Evolutionary conservation across 2,329 filamentous ascomycete species (phyloP).

Genomic region (Botrytis sinoallii): DNA sequence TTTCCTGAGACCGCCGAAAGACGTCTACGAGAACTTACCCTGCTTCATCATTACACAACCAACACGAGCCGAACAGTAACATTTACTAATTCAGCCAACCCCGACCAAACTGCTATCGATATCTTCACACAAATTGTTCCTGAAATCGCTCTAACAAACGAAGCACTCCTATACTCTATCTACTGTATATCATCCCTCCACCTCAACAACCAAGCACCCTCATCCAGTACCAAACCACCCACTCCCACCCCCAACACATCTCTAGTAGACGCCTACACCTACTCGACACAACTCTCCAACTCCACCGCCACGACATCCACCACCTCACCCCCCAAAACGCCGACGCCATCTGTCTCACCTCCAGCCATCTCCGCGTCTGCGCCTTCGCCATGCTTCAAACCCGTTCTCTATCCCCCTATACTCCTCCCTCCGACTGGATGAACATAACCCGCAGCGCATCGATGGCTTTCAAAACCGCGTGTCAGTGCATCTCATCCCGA

Average conservation of each 20-base stretch:
- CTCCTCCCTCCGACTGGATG: constrained; percentile 27
- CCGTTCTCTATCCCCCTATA: constrained; percentile 23
- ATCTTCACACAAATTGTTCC: constrained; percentile 20
- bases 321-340: not conserved
- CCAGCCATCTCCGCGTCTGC: constrained; percentile 21
- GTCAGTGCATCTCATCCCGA: not conserved
- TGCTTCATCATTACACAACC: constrained; percentile 29
- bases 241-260: not conserved
- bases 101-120: constrained; percentile 11
- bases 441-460: constrained; percentile 21
- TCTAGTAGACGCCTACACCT: not conserved
- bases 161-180: not conserved
- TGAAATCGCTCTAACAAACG: constrained; percentile 22
- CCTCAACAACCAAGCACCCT: not conserved
- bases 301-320: not conserved
- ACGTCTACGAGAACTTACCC: constrained; percentile 27
- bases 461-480: constrained; percentile 18
- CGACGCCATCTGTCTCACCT: constrained; percentile 27
- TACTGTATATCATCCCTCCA: not conserved
- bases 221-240: not conserved
- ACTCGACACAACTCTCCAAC: not conserved
- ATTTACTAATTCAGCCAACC: not conserved
- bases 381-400: constrained; percentile 27
- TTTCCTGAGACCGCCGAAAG: constrained; percentile 24
- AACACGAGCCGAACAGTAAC: constrained; percentile 23